Percentiles rank a stretch among this genome's conserved stretches.
These are phyloP conservation scores for Pelargonium cotyledonis DNA, from an alignment of 441 rosid genomes.

Conservation along the genomic window DNA sequence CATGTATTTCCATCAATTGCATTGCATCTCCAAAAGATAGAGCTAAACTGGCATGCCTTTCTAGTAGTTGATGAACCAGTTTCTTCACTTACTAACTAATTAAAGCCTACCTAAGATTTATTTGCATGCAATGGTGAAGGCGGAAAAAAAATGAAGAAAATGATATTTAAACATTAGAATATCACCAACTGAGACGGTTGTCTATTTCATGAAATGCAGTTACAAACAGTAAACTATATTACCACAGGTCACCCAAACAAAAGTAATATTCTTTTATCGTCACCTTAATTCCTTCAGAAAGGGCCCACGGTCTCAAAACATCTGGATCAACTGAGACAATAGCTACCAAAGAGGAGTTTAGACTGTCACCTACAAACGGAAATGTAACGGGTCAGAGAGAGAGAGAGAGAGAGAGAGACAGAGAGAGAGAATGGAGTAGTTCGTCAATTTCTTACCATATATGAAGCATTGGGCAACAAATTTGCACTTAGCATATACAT, in stretches of 20 bases:
- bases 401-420: constrained; percentile 15
- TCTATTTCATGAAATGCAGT: neutral
- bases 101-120: neutral
- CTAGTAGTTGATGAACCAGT: neutral
- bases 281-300: constrained; percentile 81
- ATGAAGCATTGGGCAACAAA: constrained; percentile 80
- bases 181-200: neutral
- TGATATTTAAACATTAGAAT: neutral
- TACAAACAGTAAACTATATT: neutral
- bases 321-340: constrained; percentile 81
- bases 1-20: neutral
- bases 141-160: neutral
- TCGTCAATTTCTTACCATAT: constrained; percentile 47
- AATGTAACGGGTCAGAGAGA: constrained; percentile 18
- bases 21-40: neutral
- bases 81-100: neutral
- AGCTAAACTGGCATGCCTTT: neutral
- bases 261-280: neutral
- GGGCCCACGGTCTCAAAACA: constrained; percentile 72
- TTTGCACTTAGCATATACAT: constrained; percentile 86
- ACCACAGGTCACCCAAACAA: neutral
- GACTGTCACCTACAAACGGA: constrained; percentile 71
- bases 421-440: constrained; percentile 16
- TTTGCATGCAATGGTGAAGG: neutral
- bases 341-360: constrained; percentile 81